Evolutionary conservation across 2,329 filamentous ascomycete species (phyloP).

Genomic region (Sarocladium strictum): DNA sequence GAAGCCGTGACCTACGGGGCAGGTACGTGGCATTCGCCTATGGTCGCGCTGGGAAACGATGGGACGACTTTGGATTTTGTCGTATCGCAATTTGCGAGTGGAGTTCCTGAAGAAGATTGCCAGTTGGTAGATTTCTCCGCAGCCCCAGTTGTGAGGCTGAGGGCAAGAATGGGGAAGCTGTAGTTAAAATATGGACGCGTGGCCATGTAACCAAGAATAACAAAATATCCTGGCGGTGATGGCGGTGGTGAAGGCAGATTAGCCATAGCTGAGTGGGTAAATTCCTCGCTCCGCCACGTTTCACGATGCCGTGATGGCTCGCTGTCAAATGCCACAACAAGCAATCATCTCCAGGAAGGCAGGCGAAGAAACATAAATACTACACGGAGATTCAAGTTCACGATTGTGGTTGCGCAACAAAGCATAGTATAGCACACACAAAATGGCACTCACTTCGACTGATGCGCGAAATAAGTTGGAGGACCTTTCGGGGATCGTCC

Average conservation of each 20-base stretch:
- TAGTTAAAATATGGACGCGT: conserved; percentile 7
- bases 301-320: neutral
- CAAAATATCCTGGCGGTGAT: neutral
- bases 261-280: neutral
- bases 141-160: conserved; percentile 34
- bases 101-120: conserved; percentile 76
- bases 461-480: conserved; percentile 45
- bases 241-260: neutral
- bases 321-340: neutral
- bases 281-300: conserved; percentile 6
- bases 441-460: conserved; percentile 11
- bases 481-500: conserved; percentile 45
- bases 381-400: neutral
- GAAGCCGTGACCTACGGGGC: conserved; percentile 90
- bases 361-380: neutral
- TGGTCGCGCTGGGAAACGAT: conserved; percentile 70
- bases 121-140: conserved; percentile 60
- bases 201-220: neutral
- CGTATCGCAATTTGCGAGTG: conserved; percentile 84
- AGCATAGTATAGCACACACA: neutral
- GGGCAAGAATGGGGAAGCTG: conserved; percentile 12
- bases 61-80: conserved; percentile 70
- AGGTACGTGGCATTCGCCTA: conserved; percentile 94
- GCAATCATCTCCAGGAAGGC: neutral
- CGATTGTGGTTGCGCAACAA: neutral